phyloP scores from a whole-genome alignment of 805 yeast genomes.

The Candida tibetensis region DNA sequence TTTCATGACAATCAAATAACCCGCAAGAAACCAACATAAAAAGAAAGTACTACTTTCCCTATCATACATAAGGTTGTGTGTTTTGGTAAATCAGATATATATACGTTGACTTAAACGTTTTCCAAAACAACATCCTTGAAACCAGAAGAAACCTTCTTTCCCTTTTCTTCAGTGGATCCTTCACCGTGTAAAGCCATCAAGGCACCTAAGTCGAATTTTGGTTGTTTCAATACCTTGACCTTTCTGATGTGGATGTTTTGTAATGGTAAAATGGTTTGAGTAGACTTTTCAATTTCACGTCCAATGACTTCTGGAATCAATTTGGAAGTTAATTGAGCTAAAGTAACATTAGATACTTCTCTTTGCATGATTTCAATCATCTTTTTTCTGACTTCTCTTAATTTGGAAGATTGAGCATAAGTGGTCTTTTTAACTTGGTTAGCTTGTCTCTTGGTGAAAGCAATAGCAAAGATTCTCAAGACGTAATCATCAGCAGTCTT shows the following conservation, averaged over 20 bases:
- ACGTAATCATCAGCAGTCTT: slow-evolving; percentile 98
- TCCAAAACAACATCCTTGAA: slow-evolving; percentile 99
- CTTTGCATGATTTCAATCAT: slow-evolving; percentile 94
- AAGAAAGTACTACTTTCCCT: neutral
- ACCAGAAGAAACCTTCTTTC: slow-evolving; percentile 93
- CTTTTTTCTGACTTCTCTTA: slow-evolving; percentile 96
- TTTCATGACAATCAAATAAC: neutral
- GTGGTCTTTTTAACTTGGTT: slow-evolving; percentile 97
- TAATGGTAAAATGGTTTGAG: slow-evolving; percentile 92
- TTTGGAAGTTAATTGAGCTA: slow-evolving; percentile 95
- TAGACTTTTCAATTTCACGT: slow-evolving; percentile 96
- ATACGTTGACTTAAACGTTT: slow-evolving; percentile 77
- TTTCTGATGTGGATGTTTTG: slow-evolving; percentile 99
- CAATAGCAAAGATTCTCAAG: slow-evolving; percentile 94
- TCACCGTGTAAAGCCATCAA: slow-evolving; percentile 98
- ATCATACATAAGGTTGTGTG: neutral
- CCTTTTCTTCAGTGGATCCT: slow-evolving; percentile 83
- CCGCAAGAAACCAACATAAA: slow-evolving; percentile 1
- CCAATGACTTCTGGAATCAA: slow-evolving; percentile 98
- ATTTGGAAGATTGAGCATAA: slow-evolving; percentile 96
- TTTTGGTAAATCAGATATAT: neutral
- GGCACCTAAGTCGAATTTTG: slow-evolving; percentile 97
- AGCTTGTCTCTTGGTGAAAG: slow-evolving; percentile 96
- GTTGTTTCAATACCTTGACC: slow-evolving; percentile 97
- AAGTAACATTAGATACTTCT: slow-evolving; percentile 92